Base-by-base conservation (phyloP, 768 basidiomycete genomes). In the Lyophyllum semitale region DNA sequence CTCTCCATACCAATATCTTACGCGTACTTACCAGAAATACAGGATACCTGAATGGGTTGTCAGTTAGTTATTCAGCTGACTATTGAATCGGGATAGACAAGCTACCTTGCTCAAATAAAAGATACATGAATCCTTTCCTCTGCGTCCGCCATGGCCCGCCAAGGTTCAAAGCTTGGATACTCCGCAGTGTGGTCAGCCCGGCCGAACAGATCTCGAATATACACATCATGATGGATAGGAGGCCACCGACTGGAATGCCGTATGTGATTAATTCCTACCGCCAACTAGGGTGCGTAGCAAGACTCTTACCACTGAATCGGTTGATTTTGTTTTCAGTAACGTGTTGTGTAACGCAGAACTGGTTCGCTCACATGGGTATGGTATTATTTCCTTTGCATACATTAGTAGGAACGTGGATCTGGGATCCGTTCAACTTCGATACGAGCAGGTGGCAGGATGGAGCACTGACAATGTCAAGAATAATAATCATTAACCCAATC, bases 31-130 rank as follows among this genome's bases (percentile, higher is more conserved):
- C 70, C 61, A 64, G 51, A 70, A 70, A 54, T 69, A 70, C 20
- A 70, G 40, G 11, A 67, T 54, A 12, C 69, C 67, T 70, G 23
- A 2, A 13, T 23, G 13, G 9, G 18, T 18, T 18, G 26, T 42
- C 2, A 42, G 23, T 23, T 4, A 18, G 25, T 17, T 37, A 27
- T 41, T 5, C 3, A 46, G 12, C 9, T 7, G 43, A n/a, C 37
- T 9, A 40, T 50, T 26, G 15, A 13, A 1, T 6, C 8, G 15
- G 8, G 11, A 8, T 7, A 18, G 2, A 18, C 2, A 3, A 22
- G 25, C 18, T 11, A 67, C 69, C 70, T 63, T 71, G 68, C 25
- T 69, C 65, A 22, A 68, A 62, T 2, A 69, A 26, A 8, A 71
- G 38, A 35, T 63, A 64, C 44, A 65, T 49, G 15, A 69, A 48